Evolutionary conservation across 345 rosid genomes (phyloP), one percentile per base, ranked within the genome.

Genomic region (Pseudoturritis turrita): DNA sequence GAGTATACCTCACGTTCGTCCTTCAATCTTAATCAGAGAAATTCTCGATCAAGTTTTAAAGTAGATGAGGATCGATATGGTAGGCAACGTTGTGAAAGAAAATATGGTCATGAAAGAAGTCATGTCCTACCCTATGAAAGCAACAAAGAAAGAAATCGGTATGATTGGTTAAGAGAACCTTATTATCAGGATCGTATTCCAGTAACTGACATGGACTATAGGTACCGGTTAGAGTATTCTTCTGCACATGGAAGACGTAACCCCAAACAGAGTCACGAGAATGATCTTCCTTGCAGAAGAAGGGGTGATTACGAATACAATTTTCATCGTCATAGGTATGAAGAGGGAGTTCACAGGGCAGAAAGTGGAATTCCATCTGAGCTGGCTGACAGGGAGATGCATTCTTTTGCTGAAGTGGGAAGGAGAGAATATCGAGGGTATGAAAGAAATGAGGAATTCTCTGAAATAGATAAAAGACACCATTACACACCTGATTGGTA

Each of bases 401-500:
- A 52, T 62, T 66, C 60, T 47, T 54, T 73, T 63, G 49, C 52
- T 70, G 77, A 71, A 63, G 63, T 64, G 35, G 73, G 77, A 58
- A 76, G 61, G 40, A 70, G 76, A 52, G 59, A 17, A n/a, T 55
- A 43, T 10, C 75, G 71, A 73, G 35, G 62, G 53, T 36, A 43
- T 64, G 68, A 58, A 75, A 84, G 86, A 70, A 65, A 74, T 62
- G 51, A 52, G 39, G 58, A 74, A 57, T 53, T 62, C 31, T 62
- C 37, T 72, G 80, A 65, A 44, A 74, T 77, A 83, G 78, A 78
- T 59, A 66, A 43, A 65, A 74, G 81, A 73, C 54, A 65, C 64
- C 36, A n/a, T 28, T 62, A 69, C 59, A 44, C 75, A 31, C 64
- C 80, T 37, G 62, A 22, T 33, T 52, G 82, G 78, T 65, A 71